These are phyloP conservation scores for Trichoderma orchidacearum DNA, from an alignment of 495 filamentous ascomycete species.

Conservation along the genomic window DNA sequence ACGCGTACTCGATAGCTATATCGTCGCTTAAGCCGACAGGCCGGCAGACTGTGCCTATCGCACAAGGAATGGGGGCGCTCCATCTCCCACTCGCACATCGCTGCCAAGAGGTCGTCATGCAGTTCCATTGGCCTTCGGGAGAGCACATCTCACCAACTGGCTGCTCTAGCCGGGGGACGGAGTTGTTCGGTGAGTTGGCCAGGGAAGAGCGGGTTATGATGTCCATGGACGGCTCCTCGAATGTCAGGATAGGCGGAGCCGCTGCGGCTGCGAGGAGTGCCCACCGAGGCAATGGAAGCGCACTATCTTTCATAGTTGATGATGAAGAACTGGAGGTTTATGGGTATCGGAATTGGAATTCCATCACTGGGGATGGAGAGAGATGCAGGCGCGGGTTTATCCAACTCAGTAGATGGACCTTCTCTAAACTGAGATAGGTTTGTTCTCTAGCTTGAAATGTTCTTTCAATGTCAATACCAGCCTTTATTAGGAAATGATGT, in stretches of 20 bases:
- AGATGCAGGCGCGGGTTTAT: no score
- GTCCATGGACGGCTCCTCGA: not conserved
- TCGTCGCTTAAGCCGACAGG: slow-evolving; percentile 17
- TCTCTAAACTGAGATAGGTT: no score
- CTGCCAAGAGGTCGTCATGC: slow-evolving; percentile 20
- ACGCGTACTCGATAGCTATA: slow-evolving; percentile 7
- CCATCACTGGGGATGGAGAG: no score
- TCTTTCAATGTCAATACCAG: no score
- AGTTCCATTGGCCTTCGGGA: slow-evolving; percentile 25
- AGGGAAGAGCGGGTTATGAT: not conserved
- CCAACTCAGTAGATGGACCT: no score
- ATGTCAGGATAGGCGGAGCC: not conserved
- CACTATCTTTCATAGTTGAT: not conserved
- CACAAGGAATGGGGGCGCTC: slow-evolving; percentile 17
- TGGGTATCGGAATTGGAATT: not conserved
- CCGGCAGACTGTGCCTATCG: slow-evolving; percentile 16
- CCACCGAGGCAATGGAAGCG: not conserved
- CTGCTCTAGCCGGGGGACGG: not conserved
- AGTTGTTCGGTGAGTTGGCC: not conserved
- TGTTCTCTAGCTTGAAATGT: no score
- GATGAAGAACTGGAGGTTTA: not conserved
- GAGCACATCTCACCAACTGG: not conserved
- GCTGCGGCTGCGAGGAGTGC: not conserved
- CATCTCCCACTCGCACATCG: slow-evolving; percentile 21
- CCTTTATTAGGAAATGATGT: no score